Evolutionary conservation across 495 filamentous ascomycete species (phyloP).

Genomic region (Xylaria cubensis): DNA sequence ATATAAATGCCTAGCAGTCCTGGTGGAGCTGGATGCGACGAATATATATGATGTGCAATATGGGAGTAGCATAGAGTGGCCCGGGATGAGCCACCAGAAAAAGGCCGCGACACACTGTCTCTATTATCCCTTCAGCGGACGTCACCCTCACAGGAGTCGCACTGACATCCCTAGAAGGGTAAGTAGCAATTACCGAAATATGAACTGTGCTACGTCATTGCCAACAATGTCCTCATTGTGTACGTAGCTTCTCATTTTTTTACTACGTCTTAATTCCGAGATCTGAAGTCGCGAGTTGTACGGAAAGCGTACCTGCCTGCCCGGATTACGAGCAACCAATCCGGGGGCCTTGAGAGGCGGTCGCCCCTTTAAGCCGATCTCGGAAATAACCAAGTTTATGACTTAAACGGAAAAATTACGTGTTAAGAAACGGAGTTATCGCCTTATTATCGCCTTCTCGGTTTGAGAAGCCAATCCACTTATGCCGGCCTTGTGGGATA

Average conservation of each 20-base stretch:
- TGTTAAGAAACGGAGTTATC: background rate
- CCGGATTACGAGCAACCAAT: constrained; percentile 9
- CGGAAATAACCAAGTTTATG: background rate
- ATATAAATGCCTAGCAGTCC: background rate
- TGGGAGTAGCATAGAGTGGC: background rate
- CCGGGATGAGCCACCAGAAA: background rate
- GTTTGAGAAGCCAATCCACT: background rate
- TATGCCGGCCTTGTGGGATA: background rate
- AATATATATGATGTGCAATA: background rate
- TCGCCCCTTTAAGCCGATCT: background rate
- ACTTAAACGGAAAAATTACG: constrained; percentile 3
- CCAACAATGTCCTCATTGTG: background rate
- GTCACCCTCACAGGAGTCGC: background rate
- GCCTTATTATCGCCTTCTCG: no score
- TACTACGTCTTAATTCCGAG: background rate
- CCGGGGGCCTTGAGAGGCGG: background rate
- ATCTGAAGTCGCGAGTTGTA: no score
- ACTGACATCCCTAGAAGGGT: background rate
- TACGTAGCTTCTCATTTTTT: background rate
- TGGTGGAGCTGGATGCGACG: no score
- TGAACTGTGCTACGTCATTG: background rate
- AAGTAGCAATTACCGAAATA: background rate
- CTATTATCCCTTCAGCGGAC: background rate
- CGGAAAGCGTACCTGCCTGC: background rate
- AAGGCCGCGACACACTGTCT: background rate